Conservation (phyloP, 768 basidiomycete genomes). For the Cystobasidium tubakii region DNA sequence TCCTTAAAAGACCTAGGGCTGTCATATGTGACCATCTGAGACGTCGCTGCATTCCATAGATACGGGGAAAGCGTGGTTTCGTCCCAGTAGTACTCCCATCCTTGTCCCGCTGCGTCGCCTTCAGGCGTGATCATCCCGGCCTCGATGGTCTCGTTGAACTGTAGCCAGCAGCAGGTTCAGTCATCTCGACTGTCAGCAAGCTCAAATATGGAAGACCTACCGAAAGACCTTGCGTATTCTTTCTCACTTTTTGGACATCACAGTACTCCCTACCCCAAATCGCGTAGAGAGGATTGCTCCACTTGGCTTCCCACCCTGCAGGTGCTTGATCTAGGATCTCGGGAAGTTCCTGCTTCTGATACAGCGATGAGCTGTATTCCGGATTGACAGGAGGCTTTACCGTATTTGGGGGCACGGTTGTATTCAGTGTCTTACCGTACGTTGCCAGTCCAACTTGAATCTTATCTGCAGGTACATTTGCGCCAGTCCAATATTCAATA, state of each 20-base stretch:
- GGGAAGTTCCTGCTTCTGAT: background rate
- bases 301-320: too few relatives aligned
- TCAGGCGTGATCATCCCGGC: background rate
- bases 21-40: background rate
- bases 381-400: background rate
- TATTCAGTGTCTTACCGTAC: background rate
- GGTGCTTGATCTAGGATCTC: too few relatives aligned
- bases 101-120: background rate
- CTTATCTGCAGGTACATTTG: constrained; percentile 9
- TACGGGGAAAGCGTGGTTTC: background rate
- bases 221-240: too few relatives aligned
- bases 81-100: background rate
- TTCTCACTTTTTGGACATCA: too few relatives aligned
- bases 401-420: background rate
- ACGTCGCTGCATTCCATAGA: background rate
- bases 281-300: too few relatives aligned
- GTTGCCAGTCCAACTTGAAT: constrained; percentile 1
- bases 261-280: too few relatives aligned
- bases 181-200: too few relatives aligned
- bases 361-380: background rate
- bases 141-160: background rate
- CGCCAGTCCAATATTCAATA: constrained; percentile 1
- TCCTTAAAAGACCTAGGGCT: background rate
- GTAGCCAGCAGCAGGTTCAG: too few relatives aligned
- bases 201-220: too few relatives aligned